These are phyloP conservation scores for Podosphaera leucotricha DNA, from an alignment of 2,329 filamentous ascomycete species.

Conservation along the genomic window DNA sequence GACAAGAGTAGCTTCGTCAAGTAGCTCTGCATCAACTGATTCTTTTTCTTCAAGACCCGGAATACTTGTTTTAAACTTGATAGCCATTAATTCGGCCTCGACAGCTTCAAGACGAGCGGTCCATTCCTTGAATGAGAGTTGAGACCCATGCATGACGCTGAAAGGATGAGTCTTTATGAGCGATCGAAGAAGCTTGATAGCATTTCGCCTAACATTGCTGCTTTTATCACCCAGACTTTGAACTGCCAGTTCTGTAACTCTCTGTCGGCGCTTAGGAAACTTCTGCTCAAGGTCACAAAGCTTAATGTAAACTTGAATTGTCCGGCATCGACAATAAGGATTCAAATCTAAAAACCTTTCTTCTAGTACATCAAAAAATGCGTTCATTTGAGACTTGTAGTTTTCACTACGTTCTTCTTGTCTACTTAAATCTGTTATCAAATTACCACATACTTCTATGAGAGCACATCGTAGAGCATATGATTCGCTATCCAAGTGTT, in stretches of 20 bases:
- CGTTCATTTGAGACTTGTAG: conserved; percentile 82
- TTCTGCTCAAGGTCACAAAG: conserved; percentile 91
- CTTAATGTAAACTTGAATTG: conserved; percentile 80
- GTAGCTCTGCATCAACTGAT: conserved; percentile 50
- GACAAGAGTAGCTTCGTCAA: conserved; percentile 74
- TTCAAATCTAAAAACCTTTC: conserved; percentile 93
- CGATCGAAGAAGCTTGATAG: conserved; percentile 72
- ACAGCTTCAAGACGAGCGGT: conserved; percentile 57
- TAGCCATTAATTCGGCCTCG: conserved; percentile 54
- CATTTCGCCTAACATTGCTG: conserved; percentile 86
- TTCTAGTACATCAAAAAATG: conserved; percentile 90
- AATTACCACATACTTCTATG: conserved; percentile 91
- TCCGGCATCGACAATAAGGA: conserved; percentile 78
- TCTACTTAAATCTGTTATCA: conserved; percentile 74
- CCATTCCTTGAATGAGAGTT: conserved; percentile 73
- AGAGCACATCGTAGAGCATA: conserved; percentile 84
- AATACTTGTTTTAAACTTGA: conserved; percentile 54
- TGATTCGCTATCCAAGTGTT: conserved; percentile 90
- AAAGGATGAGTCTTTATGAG: conserved; percentile 91
- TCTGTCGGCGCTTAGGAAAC: conserved; percentile 77
- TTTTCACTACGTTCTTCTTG: conserved; percentile 82
- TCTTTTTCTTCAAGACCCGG: conserved; percentile 47
- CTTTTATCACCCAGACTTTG: conserved; percentile 92
- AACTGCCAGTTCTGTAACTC: conserved; percentile 64
- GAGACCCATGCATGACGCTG: conserved; percentile 69